A percentile compares a stretch with the other conserved stretches of the same genome.
phyloP scores from a whole-genome alignment of 306 rosid genomes.

The Cucurbita pepo region DNA sequence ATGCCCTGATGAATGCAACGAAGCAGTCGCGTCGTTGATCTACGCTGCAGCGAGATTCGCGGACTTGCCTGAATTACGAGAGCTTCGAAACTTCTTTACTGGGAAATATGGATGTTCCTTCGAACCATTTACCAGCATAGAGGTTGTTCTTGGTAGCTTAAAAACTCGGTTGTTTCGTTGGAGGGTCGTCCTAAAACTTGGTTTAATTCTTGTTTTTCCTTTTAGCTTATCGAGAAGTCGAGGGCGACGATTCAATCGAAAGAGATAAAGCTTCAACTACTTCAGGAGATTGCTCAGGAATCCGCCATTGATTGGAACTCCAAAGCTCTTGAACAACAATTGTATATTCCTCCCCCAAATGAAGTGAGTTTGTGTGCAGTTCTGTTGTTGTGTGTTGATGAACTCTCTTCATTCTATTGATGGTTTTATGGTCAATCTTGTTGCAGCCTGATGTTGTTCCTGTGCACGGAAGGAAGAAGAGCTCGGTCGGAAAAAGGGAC shows the following conservation, averaged over 20 bases:
- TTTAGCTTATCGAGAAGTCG: slow-evolving; percentile 44
- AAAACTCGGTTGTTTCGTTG: not conserved
- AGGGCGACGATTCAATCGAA: slow-evolving; percentile 22
- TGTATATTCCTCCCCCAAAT: slow-evolving; percentile 18
- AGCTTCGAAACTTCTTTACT: slow-evolving; percentile 37
- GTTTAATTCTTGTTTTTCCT: not conserved
- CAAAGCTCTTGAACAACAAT: slow-evolving; percentile 33
- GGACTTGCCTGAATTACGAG: slow-evolving; percentile 68
- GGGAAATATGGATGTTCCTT: slow-evolving; percentile 45
- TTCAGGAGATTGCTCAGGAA: slow-evolving; percentile 56
- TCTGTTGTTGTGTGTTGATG: not conserved
- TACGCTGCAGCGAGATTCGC: slow-evolving; percentile 60
- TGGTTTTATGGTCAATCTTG: not conserved
- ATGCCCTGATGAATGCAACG: slow-evolving; percentile 88
- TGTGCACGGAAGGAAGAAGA: slow-evolving; percentile 6
- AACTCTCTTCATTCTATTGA: not conserved
- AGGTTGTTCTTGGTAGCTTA: slow-evolving; percentile 25
- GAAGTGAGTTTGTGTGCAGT: slow-evolving; percentile 11
- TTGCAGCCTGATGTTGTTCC: not conserved
- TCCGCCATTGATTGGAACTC: slow-evolving; percentile 52
- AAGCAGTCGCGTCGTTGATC: slow-evolving; percentile 54
- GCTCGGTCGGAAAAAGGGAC: slow-evolving; percentile 11
- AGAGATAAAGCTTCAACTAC: slow-evolving; percentile 44
- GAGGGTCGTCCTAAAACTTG: not conserved
- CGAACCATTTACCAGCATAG: slow-evolving; percentile 28